phyloP scores from a whole-genome alignment of 495 filamentous ascomycete genomes.

The Tetracladium marchalianum region DNA sequence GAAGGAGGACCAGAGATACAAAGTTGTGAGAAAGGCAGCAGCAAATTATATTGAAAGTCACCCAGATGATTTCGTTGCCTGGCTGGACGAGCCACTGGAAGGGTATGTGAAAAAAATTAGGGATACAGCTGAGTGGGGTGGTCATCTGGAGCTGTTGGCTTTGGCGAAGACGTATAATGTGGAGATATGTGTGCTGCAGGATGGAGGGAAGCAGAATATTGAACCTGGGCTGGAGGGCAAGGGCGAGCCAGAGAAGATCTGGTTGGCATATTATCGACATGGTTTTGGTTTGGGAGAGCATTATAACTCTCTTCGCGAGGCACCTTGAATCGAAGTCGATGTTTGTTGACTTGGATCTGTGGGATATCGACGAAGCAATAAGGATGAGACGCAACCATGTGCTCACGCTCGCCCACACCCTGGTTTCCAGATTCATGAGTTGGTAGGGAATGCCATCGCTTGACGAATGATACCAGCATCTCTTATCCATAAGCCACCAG shows the following conservation, averaged over 20 bases:
- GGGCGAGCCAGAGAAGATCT: constrained; percentile 45
- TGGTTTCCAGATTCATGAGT: too few species aligned
- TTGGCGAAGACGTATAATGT: constrained; percentile 75
- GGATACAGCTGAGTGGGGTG: constrained; percentile 94
- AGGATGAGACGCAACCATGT: too few species aligned
- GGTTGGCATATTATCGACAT: constrained; percentile 93
- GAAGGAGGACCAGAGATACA: constrained; percentile 33
- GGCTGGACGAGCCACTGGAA: constrained; percentile 73
- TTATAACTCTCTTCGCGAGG: constrained; percentile 76
- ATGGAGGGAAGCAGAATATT: constrained; percentile 70
- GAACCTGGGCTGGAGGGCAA: constrained; percentile 27
- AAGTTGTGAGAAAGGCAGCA: constrained; percentile 40
- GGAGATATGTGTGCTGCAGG: constrained; percentile 78
- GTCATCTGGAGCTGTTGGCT: constrained; percentile 79
- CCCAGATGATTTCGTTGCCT: constrained; percentile 48
- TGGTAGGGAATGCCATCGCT: too few species aligned
- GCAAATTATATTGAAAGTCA: constrained; percentile 46
- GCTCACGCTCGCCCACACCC: too few species aligned
- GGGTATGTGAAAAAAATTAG: constrained; percentile 66
- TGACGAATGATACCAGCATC: too few species aligned
- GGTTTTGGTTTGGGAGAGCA: constrained; percentile 90
- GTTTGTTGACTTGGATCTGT: too few species aligned
- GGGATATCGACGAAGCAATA: too few species aligned
- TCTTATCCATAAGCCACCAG: too few species aligned
- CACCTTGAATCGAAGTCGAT: constrained; percentile 3